A percentile compares a stretch with the other conserved stretches of the same genome.
Evolutionary conservation across 371 early-diverging fungal genomes (phyloP).

Genomic region (Conidiobolus incongruus): DNA sequence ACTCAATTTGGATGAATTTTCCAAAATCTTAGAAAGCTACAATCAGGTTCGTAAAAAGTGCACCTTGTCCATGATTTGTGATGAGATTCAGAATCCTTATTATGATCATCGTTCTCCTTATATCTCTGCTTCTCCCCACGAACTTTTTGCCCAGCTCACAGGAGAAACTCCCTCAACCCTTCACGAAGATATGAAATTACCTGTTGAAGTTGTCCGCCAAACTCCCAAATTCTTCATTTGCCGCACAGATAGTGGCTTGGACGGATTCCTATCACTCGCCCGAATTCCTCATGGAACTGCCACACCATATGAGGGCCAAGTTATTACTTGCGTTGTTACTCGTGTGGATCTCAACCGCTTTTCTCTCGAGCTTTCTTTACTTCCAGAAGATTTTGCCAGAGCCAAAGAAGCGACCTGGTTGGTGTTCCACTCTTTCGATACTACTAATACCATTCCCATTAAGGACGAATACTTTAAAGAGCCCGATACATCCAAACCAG

Average conservation of each 20-base stretch:
- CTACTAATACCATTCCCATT: too few relatives aligned
- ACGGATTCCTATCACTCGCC: constrained; percentile 46
- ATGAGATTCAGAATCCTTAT: constrained; percentile 69
- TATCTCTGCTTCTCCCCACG: constrained; percentile 25
- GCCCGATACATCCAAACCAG: not conserved
- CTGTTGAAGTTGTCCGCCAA: constrained; percentile 32
- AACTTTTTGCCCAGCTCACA: constrained; percentile 69
- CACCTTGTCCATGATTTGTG: constrained; percentile 61
- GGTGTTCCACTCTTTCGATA: too few relatives aligned
- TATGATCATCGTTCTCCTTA: constrained; percentile 48
- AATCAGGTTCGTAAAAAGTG: constrained; percentile 53
- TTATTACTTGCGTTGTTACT: constrained; percentile 47
- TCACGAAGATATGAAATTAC: constrained; percentile 32
- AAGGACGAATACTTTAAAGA: constrained; percentile 12
- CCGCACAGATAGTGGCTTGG: constrained; percentile 57
- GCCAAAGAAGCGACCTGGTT: too few relatives aligned
- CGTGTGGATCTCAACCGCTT: constrained; percentile 56
- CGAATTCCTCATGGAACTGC: constrained; percentile 34
- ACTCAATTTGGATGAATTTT: constrained; percentile 77
- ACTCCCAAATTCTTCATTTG: constrained; percentile 50
- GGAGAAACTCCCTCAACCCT: constrained; percentile 54
- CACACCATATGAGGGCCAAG: constrained; percentile 30
- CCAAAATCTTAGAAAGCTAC: constrained; percentile 47
- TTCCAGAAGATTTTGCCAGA: constrained; percentile 15
- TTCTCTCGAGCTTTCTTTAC: constrained; percentile 43